A percentile compares a stretch with the other conserved stretches of the same genome.
phyloP scores from a whole-genome alignment of 2,329 filamentous ascomycete species.

The Cercospora janseana region DNA sequence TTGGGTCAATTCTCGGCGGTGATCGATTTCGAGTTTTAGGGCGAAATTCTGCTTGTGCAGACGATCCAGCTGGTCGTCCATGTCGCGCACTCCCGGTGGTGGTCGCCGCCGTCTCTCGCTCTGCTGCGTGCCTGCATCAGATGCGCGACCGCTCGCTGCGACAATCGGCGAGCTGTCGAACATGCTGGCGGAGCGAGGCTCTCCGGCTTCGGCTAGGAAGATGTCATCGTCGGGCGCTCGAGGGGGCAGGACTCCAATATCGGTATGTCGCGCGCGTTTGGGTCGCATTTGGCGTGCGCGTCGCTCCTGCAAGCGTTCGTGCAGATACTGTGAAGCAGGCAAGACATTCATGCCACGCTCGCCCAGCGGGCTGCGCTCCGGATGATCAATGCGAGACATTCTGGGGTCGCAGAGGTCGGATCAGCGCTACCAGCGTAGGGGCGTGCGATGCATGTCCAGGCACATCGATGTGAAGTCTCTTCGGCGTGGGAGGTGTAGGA shows the following conservation, averaged over 20 bases:
- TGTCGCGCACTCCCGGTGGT: conserved; percentile 63
- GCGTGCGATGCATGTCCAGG: conserved; percentile 7
- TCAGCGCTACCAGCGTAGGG: neutral
- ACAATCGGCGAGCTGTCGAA: conserved; percentile 35
- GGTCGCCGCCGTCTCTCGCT: conserved; percentile 29
- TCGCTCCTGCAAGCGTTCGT: conserved; percentile 38
- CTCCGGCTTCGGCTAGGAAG: conserved; percentile 37
- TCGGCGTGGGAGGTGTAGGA: neutral
- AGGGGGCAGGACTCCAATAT: conserved; percentile 32
- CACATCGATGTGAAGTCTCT: neutral
- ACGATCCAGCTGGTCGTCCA: conserved; percentile 66
- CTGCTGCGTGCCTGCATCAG: conserved; percentile 19
- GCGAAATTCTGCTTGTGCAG: conserved; percentile 76
- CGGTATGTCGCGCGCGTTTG: conserved; percentile 37
- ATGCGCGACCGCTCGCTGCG: conserved; percentile 19
- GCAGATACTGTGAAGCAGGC: conserved; percentile 37
- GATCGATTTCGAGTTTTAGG: conserved; percentile 69
- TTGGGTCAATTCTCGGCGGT: conserved; percentile 64
- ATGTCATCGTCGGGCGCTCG: conserved; percentile 38
- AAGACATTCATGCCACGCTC: conserved; percentile 26
- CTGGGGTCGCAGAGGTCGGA: conserved; percentile 4
- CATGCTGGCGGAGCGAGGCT: conserved; percentile 19
- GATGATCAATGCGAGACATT: conserved; percentile 20
- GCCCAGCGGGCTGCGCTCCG: conserved; percentile 21
- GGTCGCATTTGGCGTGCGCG: conserved; percentile 33